Evolutionary conservation across 352 stramenopile genomes (phyloP).

Genomic region (Globisporangium paroecandrum): DNA sequence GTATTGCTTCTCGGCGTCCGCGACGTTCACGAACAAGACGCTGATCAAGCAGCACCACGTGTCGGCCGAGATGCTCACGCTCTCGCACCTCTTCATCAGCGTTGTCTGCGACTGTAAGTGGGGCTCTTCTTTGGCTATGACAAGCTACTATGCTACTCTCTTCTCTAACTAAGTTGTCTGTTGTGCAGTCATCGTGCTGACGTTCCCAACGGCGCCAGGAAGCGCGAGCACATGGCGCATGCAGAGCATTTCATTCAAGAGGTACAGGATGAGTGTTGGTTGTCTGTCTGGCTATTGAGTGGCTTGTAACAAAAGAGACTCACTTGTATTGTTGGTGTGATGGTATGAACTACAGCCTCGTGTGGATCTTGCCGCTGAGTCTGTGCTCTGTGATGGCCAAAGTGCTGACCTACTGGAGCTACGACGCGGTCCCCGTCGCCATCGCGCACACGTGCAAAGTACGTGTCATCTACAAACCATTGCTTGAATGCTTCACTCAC

Average conservation of each 20-base stretch:
- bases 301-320: not conserved
- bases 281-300: conserved; percentile 2
- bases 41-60: conserved; percentile 87
- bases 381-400: conserved; percentile 79
- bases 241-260: conserved; percentile 52
- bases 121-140: not conserved
- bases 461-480: conserved; percentile 6
- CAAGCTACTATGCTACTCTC: not conserved
- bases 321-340: not conserved
- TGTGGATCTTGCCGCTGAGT: conserved; percentile 79
- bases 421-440: conserved; percentile 77
- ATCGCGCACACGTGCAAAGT: conserved; percentile 85
- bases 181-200: conserved; percentile 64
- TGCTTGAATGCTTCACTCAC: not conserved
- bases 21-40: conserved; percentile 85
- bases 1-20: conserved; percentile 78
- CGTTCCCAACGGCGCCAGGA: conserved; percentile 45
- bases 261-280: conserved; percentile 12
- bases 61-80: conserved; percentile 81
- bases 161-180: not conserved
- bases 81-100: conserved; percentile 80
- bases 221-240: conserved; percentile 53
- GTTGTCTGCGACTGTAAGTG: conserved; percentile 72
- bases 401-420: conserved; percentile 87
- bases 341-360: conserved; percentile 28